A percentile compares a stretch with the other conserved stretches of the same genome.
Conservation (phyloP, 139 green algal species). For the Pycnococcus provasolii region DNA sequence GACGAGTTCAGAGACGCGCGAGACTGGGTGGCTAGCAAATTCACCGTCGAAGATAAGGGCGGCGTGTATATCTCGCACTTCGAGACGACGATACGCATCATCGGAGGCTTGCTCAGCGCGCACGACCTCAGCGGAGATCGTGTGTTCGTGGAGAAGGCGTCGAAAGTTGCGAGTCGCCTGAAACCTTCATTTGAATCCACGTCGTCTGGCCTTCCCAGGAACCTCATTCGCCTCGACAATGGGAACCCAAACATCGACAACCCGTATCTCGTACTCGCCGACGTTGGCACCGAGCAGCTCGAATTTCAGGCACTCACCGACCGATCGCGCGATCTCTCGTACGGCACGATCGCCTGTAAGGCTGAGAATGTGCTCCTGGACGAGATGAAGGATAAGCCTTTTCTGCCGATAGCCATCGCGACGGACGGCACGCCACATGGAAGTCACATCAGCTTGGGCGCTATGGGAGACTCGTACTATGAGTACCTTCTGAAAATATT, state of each 20-base stretch:
- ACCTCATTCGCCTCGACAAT: slow-evolving; percentile 42
- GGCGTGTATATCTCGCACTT: slow-evolving; percentile 37
- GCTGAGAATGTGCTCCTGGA: too few relatives aligned
- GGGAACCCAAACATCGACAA: slow-evolving; percentile 19
- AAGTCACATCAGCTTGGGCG: slow-evolving; percentile 38
- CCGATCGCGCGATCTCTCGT: slow-evolving; percentile 31
- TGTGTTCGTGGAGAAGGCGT: slow-evolving; percentile 31
- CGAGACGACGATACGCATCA: slow-evolving; percentile 50
- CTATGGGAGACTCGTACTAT: slow-evolving; percentile 61
- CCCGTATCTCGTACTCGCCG: slow-evolving; percentile 22
- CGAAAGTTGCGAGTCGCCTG: slow-evolving; percentile 42
- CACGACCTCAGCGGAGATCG: slow-evolving; percentile 50
- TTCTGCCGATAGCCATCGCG: too few relatives aligned
- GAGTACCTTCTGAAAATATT: slow-evolving; percentile 68
- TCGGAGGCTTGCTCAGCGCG: slow-evolving; percentile 49
- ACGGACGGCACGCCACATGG: too few relatives aligned
- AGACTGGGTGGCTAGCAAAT: slow-evolving; percentile 39
- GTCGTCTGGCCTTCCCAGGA: slow-evolving; percentile 46
- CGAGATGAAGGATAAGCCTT: too few relatives aligned
- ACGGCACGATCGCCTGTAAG: slow-evolving; percentile 4
- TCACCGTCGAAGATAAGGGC: slow-evolving; percentile 40
- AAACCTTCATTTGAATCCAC: slow-evolving; percentile 57
- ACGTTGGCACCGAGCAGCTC: slow-evolving; percentile 44
- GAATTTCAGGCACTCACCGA: slow-evolving; percentile 40
- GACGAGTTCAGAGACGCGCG: slow-evolving; percentile 27